These are phyloP conservation scores for Aspergillus egyptiacus DNA, from an alignment of 495 filamentous ascomycete genomes.

Conservation along the genomic window DNA sequence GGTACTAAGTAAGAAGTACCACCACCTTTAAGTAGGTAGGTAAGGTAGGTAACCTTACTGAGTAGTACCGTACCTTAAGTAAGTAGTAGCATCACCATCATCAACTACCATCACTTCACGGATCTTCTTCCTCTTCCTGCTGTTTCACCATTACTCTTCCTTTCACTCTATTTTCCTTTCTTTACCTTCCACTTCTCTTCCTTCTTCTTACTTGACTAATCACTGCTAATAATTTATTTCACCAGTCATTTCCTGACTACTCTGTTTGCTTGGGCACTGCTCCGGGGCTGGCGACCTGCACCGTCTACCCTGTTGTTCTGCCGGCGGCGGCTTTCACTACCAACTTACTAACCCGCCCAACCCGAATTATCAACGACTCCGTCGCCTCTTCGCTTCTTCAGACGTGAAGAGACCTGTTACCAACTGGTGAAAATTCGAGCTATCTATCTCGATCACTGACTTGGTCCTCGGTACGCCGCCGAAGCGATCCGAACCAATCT, in stretches of 20 bases:
- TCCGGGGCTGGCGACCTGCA: conserved; percentile 44
- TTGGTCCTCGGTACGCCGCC: not conserved
- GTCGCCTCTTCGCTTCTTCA: conserved; percentile 17
- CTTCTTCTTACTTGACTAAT: not conserved
- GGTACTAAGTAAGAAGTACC: no score
- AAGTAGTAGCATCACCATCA: not conserved
- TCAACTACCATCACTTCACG: conserved; percentile 23
- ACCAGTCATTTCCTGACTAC: conserved; percentile 6
- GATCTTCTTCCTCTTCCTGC: conserved; percentile 29
- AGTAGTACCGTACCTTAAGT: no score
- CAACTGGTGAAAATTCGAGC: conserved; percentile 14
- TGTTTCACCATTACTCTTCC: conserved; percentile 17
- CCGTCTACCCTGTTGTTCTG: conserved; percentile 37
- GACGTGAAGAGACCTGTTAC: not conserved
- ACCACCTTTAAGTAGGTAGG: no score
- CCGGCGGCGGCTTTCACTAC: conserved; percentile 10
- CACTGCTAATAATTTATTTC: not conserved
- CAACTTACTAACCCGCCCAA: conserved; percentile 10
- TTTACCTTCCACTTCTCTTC: not conserved
- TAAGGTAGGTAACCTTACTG: no score
- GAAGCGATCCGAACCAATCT: conserved; percentile 1
- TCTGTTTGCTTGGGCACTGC: conserved; percentile 17
- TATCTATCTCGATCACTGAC: conserved; percentile 10
- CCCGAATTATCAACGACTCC: conserved; percentile 18
- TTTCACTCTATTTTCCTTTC: conserved; percentile 13